Conservation (phyloP, 2,329 filamentous ascomycete genomes). For the Sphaerostilbella broomeana region DNA sequence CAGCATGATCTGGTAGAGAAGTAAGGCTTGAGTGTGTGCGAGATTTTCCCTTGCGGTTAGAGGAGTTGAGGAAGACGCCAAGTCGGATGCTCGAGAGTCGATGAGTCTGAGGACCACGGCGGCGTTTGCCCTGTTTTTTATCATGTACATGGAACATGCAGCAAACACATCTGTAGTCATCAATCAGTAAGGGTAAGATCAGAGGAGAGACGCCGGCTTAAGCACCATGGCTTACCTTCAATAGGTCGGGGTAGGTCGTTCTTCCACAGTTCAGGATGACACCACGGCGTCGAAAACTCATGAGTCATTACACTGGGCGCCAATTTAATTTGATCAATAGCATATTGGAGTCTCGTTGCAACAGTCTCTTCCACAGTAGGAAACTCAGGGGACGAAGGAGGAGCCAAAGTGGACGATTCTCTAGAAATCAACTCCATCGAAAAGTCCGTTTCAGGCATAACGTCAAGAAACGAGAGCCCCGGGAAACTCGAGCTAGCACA, state of each 20-base stretch:
- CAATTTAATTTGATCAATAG: slow-evolving; percentile 46
- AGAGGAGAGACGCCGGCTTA: neutral
- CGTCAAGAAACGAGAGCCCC: slow-evolving; percentile 12
- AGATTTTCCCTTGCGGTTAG: slow-evolving; percentile 25
- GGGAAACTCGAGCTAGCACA: slow-evolving; percentile 9
- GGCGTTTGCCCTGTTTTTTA: slow-evolving; percentile 42
- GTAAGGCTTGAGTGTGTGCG: slow-evolving; percentile 40
- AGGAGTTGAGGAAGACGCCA: slow-evolving; percentile 32
- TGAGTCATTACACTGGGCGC: slow-evolving; percentile 42
- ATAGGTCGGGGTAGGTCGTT: slow-evolving; percentile 44
- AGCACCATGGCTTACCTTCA: slow-evolving; percentile 42
- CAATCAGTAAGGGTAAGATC: neutral
- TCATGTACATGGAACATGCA: slow-evolving; percentile 46
- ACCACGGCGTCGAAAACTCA: slow-evolving; percentile 46
- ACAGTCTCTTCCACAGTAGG: slow-evolving; percentile 21
- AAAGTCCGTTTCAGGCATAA: slow-evolving; percentile 15
- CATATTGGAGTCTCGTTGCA: slow-evolving; percentile 31
- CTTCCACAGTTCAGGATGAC: slow-evolving; percentile 44
- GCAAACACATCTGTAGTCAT: slow-evolving; percentile 42
- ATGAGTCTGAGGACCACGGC: slow-evolving; percentile 44
- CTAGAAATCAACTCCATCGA: slow-evolving; percentile 18
- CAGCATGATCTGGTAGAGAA: slow-evolving; percentile 44
- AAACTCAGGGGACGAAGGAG: slow-evolving; percentile 19
- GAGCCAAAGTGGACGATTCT: slow-evolving; percentile 18
- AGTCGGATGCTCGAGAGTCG: slow-evolving; percentile 36